Conservation (phyloP, 768 basidiomycete species). For the Tulasnella sp. region DNA sequence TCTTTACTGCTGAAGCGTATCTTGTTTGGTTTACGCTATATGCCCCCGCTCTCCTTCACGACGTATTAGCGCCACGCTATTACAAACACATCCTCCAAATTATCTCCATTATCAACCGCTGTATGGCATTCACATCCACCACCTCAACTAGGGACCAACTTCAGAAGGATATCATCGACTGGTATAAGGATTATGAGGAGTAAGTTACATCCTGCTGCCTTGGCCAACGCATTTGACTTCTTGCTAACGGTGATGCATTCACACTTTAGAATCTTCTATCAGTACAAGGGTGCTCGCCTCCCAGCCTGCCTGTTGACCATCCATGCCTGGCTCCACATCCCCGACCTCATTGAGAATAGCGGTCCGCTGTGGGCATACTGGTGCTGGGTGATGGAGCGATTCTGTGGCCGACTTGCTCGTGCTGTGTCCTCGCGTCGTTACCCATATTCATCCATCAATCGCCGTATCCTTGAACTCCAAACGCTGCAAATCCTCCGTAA, state of each 20-base stretch:
- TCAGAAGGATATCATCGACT: slow-evolving; percentile 16
- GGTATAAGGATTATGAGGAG: background rate
- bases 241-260: background rate
- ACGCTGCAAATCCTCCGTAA: background rate
- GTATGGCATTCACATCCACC: slow-evolving; percentile 22
- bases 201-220: background rate
- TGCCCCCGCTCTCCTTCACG: background rate
- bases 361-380: slow-evolving; percentile 10
- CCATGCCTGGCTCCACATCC: slow-evolving; percentile 1
- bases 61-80: too few relatives aligned
- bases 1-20: background rate
- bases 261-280: background rate
- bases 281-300: background rate
- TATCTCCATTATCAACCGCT: slow-evolving; percentile 28
- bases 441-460: background rate
- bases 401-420: background rate
- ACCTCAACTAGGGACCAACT: slow-evolving; percentile 26
- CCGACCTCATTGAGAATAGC: background rate
- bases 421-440: background rate
- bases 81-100: slow-evolving; percentile 33
- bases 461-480: background rate
- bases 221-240: background rate
- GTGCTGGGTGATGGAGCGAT: slow-evolving; percentile 1
- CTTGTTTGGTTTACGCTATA: background rate
- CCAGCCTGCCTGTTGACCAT: background rate